A percentile compares a stretch with the other conserved stretches of the same genome.
These are phyloP conservation scores for Talinum fruticosum DNA, from an alignment of 148 eudicot species.

Conservation along the genomic window DNA sequence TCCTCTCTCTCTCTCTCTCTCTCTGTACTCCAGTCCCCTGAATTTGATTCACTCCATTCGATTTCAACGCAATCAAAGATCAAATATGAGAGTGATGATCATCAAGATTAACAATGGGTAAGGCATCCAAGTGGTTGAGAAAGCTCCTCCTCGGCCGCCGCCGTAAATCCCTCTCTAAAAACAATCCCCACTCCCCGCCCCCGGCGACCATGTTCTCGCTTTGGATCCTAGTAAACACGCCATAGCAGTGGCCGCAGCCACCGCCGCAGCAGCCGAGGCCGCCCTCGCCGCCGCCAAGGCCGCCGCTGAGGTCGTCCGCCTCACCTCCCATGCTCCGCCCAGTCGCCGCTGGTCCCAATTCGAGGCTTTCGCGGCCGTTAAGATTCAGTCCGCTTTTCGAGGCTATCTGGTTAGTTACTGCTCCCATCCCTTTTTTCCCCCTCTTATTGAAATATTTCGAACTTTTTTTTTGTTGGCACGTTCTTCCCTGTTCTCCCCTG, in stretches of 20 bases:
- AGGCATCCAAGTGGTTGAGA: slow-evolving; percentile 36
- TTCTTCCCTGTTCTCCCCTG: background rate
- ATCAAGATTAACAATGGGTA: slow-evolving; percentile 14
- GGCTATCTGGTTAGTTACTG: slow-evolving; percentile 74
- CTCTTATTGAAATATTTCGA: background rate
- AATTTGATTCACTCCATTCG: background rate
- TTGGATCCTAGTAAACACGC: slow-evolving; percentile 75
- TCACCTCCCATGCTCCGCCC: slow-evolving; percentile 40
- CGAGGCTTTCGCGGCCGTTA: slow-evolving; percentile 57
- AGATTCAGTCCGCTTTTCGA: slow-evolving; percentile 89
- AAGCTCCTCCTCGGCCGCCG: slow-evolving; percentile 25
- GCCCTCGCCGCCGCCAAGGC: slow-evolving; percentile 91
- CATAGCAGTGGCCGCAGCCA: slow-evolving; percentile 87
- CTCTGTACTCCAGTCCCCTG: background rate
- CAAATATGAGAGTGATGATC: background rate
- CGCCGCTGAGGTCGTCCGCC: slow-evolving; percentile 85
- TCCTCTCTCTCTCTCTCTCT: background rate
- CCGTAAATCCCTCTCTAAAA: background rate
- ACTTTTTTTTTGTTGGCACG: background rate
- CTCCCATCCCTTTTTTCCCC: background rate
- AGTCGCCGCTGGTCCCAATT: slow-evolving; percentile 35
- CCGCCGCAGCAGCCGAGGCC: slow-evolving; percentile 89
- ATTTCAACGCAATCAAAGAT: background rate
- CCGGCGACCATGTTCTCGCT: background rate
- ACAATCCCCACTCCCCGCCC: background rate